Evolutionary conservation across 2,329 filamentous ascomycete species (phyloP).

Genomic region (Rhynchosporium agropyri): DNA sequence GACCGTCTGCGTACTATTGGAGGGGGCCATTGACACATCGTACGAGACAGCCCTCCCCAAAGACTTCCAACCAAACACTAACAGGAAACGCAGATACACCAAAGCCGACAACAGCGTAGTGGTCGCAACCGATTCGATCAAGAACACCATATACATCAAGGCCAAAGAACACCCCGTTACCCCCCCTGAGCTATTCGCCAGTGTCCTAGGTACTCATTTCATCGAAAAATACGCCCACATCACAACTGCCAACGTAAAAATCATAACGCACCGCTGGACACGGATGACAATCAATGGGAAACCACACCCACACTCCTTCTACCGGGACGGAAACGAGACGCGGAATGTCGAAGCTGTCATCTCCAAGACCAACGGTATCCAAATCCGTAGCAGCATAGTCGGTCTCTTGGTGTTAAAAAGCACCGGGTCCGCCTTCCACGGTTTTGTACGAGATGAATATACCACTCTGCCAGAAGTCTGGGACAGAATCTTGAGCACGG

Average conservation of each 20-base stretch:
- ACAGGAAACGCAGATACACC: constrained; percentile 69
- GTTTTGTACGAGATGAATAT: constrained; percentile 90
- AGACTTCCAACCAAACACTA: constrained; percentile 26
- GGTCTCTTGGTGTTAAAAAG: constrained; percentile 91
- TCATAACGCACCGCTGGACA: constrained; percentile 88
- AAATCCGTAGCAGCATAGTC: constrained; percentile 75
- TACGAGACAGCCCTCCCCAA: constrained; percentile 47
- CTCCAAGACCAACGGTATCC: constrained; percentile 68
- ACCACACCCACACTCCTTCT: constrained; percentile 93
- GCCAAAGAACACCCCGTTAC: constrained; percentile 92
- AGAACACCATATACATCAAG: constrained; percentile 95
- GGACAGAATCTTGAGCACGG: constrained; percentile 94
- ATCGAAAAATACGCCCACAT: constrained; percentile 87
- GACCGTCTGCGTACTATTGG: constrained; percentile 89
- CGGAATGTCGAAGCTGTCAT: constrained; percentile 78
- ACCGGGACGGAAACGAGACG: constrained; percentile 85
- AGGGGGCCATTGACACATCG: constrained; percentile 88
- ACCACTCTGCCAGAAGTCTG: constrained; percentile 88
- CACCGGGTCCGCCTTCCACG: constrained; percentile 94
- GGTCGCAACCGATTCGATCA: constrained; percentile 96
- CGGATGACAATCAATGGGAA: constrained; percentile 85
- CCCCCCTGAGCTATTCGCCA: constrained; percentile 89
- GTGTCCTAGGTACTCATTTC: constrained; percentile 85
- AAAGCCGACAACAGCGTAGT: constrained; percentile 91
- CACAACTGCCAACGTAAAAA: constrained; percentile 76